Conservation (phyloP, 2,329 filamentous ascomycete species). For the Talaromyces sp. region DNA sequence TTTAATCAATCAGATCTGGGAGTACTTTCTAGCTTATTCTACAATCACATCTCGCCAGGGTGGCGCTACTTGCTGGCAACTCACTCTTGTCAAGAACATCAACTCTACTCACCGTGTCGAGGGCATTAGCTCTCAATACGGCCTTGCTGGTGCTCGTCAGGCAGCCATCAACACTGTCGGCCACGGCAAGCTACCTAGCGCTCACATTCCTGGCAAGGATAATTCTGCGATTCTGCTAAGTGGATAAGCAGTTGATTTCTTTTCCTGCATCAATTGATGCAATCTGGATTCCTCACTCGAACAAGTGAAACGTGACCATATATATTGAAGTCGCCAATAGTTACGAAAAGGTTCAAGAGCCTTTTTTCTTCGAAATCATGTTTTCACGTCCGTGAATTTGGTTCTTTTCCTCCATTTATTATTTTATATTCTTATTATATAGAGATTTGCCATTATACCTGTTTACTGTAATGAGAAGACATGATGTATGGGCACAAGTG, state of each 20-base stretch:
- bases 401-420: not conserved
- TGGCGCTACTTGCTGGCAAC: constrained; percentile 79
- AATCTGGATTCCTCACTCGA: not conserved
- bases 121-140: constrained; percentile 64
- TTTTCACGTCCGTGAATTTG: not conserved
- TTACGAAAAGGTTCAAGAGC: not conserved
- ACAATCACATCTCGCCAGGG: constrained; percentile 82
- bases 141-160: constrained; percentile 60
- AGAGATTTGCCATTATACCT: not conserved
- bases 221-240: not conserved
- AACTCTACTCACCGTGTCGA: constrained; percentile 79
- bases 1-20: constrained; percentile 63
- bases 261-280: not conserved
- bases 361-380: not conserved
- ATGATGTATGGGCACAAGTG: not conserved
- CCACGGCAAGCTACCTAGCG: constrained; percentile 30
- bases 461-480: not conserved
- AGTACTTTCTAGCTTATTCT: constrained; percentile 82
- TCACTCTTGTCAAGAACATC: constrained; percentile 82
- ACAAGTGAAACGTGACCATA: not conserved
- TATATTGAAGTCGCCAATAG: not conserved
- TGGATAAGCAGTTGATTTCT: not conserved
- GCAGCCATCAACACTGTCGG: constrained; percentile 34
- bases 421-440: not conserved
- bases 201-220: constrained; percentile 21